Conservation (phyloP, 2,329 filamentous ascomycete species). For the Rhinocladiella similis region DNA sequence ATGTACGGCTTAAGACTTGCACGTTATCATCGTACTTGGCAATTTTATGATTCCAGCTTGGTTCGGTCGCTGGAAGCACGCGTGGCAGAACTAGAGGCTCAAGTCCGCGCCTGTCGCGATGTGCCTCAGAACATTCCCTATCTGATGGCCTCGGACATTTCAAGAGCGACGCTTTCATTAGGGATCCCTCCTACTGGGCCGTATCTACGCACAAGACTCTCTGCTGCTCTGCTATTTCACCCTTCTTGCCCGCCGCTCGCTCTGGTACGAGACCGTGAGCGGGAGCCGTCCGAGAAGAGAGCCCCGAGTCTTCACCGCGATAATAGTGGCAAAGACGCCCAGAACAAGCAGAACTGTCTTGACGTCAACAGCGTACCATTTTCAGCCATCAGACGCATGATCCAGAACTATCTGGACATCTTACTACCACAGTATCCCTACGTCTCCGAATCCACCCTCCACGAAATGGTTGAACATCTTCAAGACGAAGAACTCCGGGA, state of each 20-base stretch:
- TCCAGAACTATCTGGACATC: slow-evolving; percentile 8
- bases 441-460: slow-evolving; percentile 8
- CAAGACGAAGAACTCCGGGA: neutral
- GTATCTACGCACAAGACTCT: neutral
- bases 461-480: slow-evolving; percentile 7
- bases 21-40: neutral
- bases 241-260: slow-evolving; percentile 12
- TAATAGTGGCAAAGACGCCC: slow-evolving; percentile 30
- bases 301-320: neutral
- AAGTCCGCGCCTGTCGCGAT: neutral
- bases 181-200: neutral
- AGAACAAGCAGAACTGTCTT: slow-evolving; percentile 35
- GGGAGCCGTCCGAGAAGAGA: neutral
- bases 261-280: slow-evolving; percentile 5
- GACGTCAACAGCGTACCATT: slow-evolving; percentile 29
- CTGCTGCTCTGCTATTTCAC: slow-evolving; percentile 4
- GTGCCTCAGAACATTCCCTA: neutral
- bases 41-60: neutral
- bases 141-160: neutral
- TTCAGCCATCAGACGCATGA: slow-evolving; percentile 7
- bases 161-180: neutral
- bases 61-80: neutral
- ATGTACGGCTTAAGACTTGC: neutral
- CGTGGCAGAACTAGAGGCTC: neutral
- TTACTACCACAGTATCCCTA: slow-evolving; percentile 10